A percentile compares a stretch with the other conserved stretches of the same genome.
These are phyloP conservation scores for Pseudogymnoascus sp. DNA, from an alignment of 2,329 filamentous ascomycete species.

Conservation along the genomic window DNA sequence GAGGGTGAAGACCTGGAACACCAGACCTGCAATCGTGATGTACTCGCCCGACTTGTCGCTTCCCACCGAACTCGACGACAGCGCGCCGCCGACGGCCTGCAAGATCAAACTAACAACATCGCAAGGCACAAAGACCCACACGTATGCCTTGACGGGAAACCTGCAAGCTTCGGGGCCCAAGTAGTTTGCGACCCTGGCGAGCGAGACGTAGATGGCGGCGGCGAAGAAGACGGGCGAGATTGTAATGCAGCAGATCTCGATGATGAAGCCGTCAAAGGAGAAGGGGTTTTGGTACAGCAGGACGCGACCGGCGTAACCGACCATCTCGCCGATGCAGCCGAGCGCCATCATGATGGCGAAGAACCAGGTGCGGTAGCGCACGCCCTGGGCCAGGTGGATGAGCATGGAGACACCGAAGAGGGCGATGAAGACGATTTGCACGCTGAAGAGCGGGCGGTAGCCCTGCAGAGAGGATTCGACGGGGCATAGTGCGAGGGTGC, in stretches of 20 bases:
- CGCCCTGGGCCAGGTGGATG: conserved; percentile 28
- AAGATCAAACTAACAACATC: conserved; percentile 54
- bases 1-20: conserved; percentile 52
- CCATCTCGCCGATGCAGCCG: conserved; percentile 47
- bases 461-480: conserved; percentile 37
- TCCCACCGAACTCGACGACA: conserved; percentile 49
- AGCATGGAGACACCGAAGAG: conserved; percentile 42
- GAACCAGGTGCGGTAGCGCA: conserved; percentile 26
- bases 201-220: conserved; percentile 55
- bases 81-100: conserved; percentile 50
- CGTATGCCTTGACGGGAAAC: conserved; percentile 34
- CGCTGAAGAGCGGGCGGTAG: conserved; percentile 46
- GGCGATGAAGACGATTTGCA: conserved; percentile 45
- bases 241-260: conserved; percentile 55
- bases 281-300: conserved; percentile 48
- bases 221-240: conserved; percentile 58
- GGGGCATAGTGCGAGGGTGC: conserved; percentile 32
- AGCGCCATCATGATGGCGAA: conserved; percentile 40
- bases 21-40: conserved; percentile 57
- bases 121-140: conserved; percentile 48
- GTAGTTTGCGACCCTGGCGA: conserved; percentile 41
- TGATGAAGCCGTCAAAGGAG: conserved; percentile 39
- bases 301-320: conserved; percentile 53
- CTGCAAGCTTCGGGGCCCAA: conserved; percentile 42
- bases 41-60: conserved; percentile 39